Evolutionary conservation across 305 asterid species (phyloP).

Genomic region (Coffea humblotiana): DNA sequence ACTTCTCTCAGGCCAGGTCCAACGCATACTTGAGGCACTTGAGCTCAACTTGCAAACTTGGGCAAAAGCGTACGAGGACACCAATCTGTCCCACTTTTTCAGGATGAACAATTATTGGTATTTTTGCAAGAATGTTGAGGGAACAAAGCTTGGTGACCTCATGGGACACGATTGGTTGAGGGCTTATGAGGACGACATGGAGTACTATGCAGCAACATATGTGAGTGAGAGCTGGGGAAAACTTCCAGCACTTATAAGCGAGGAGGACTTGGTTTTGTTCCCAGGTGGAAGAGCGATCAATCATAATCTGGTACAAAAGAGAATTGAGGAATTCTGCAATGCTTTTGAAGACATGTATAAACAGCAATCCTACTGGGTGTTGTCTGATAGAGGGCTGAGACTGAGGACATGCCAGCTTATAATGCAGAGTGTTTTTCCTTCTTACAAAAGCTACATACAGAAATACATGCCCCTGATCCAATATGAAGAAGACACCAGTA

Average conservation of each 20-base stretch:
- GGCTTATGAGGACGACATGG: conserved; percentile 48
- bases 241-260: conserved; percentile 45
- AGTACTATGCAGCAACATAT: conserved; percentile 46
- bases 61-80: conserved; percentile 51
- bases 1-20: conserved; percentile 46
- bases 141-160: conserved; percentile 60
- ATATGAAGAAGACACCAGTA: conserved; percentile 26
- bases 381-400: conserved; percentile 57
- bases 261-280: conserved; percentile 61
- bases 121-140: conserved; percentile 44
- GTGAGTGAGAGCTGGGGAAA: conserved; percentile 75
- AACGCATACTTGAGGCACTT: conserved; percentile 43
- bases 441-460: conserved; percentile 47
- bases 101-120: conserved; percentile 71
- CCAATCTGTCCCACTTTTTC: conserved; percentile 53
- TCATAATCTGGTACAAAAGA: conserved; percentile 48
- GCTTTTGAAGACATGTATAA: conserved; percentile 60
- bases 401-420: conserved; percentile 44
- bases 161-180: conserved; percentile 71
- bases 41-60: conserved; percentile 67
- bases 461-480: conserved; percentile 43
- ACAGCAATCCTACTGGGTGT: conserved; percentile 57
- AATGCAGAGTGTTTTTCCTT: conserved; percentile 51
- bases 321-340: conserved; percentile 51
- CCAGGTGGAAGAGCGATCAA: conserved; percentile 78